phyloP scores from a whole-genome alignment of 129 eudicot genomes.

The Centrapalus pauciflorus region DNA sequence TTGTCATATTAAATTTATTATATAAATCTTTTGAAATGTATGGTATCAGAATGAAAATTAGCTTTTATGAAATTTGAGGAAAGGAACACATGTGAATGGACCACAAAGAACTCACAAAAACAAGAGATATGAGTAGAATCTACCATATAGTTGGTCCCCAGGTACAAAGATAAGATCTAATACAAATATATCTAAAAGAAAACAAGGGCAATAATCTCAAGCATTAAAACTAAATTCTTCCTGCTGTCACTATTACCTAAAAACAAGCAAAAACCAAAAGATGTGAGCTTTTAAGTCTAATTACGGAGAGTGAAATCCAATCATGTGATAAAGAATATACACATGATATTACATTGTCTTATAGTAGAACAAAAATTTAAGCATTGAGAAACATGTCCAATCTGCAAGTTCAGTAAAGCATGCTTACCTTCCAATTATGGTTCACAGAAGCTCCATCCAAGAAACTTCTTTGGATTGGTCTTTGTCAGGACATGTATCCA shows the following conservation, averaged over 20 bases:
- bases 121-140: background rate
- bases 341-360: background rate
- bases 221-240: background rate
- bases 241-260: background rate
- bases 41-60: conserved; percentile 1
- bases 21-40: conserved; percentile 3
- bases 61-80: background rate
- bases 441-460: background rate
- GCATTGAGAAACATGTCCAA: background rate
- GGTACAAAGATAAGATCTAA: too few relatives aligned
- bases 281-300: background rate
- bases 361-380: background rate
- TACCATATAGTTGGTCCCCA: background rate
- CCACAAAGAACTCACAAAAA: background rate
- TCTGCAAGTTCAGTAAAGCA: background rate
- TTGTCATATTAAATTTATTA: conserved; percentile 15
- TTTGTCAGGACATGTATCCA: background rate
- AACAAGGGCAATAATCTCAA: background rate
- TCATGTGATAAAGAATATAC: background rate
- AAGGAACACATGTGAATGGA: background rate
- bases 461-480: background rate
- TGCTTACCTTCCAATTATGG: background rate
- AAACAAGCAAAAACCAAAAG: background rate
- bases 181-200: too few relatives aligned
- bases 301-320: background rate